Evolutionary conservation across 2,329 filamentous ascomycete species (phyloP).

Genomic region (Xylaria arbuscula): DNA sequence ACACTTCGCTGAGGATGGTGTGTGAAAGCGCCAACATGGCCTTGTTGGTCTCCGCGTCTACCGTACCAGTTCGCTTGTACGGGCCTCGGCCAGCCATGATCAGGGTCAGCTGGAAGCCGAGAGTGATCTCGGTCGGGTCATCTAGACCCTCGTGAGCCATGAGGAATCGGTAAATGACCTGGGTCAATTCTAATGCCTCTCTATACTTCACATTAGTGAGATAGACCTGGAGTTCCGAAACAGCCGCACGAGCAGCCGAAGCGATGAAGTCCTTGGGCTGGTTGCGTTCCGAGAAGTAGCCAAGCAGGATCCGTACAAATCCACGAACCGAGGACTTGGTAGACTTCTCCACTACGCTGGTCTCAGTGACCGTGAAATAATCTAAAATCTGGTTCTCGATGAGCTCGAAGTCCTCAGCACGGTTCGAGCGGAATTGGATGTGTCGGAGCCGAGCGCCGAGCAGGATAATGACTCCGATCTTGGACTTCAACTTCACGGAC

Average conservation of each 20-base stretch:
- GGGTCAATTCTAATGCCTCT: conserved; percentile 26
- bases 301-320: conserved; percentile 35
- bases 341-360: conserved; percentile 24
- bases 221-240: conserved; percentile 30
- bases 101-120: conserved; percentile 36
- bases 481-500: conserved; percentile 32
- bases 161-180: conserved; percentile 34
- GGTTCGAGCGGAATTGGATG: conserved; percentile 26
- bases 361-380: conserved; percentile 30
- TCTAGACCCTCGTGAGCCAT: conserved; percentile 37
- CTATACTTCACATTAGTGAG: conserved; percentile 31
- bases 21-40: conserved; percentile 34
- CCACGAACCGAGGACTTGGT: conserved; percentile 27
- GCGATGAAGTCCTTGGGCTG: conserved; percentile 35
- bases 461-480: conserved; percentile 28
- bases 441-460: conserved; percentile 32
- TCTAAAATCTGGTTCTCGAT: conserved; percentile 31
- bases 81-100: conserved; percentile 36
- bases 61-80: conserved; percentile 19
- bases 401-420: conserved; percentile 33
- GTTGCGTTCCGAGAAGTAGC: conserved; percentile 29
- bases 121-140: conserved; percentile 37
- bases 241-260: conserved; percentile 32
- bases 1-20: conserved; percentile 32
- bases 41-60: conserved; percentile 32